Conservation (phyloP, 768 basidiomycete genomes). For the Collybiopsis confluens region DNA sequence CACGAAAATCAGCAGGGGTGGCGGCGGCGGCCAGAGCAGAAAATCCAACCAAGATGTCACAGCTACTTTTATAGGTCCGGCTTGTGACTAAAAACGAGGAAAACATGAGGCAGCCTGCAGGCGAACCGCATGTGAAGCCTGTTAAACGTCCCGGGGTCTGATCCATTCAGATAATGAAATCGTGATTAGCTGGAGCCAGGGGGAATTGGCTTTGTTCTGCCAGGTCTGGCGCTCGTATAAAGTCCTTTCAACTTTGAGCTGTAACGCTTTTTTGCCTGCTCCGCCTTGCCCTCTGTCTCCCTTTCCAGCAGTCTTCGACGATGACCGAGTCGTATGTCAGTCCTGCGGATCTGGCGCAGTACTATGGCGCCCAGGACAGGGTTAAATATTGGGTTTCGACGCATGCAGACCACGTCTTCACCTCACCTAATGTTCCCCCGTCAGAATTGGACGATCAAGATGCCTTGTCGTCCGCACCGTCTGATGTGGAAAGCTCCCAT, state of each 20-base stretch:
- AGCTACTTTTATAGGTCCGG: no score
- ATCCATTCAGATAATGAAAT: conserved; percentile 27
- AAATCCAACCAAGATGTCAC: no score
- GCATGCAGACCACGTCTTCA: conserved; percentile 36
- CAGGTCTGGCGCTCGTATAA: no score
- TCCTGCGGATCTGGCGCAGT: conserved; percentile 55
- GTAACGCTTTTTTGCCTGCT: conserved; percentile 17
- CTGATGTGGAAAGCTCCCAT: conserved; percentile 44
- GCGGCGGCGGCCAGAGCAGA: no score
- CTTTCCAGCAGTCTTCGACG: conserved; percentile 13
- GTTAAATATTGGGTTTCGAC: conserved; percentile 62
- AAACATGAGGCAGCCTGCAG: no score
- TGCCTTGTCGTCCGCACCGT: conserved; percentile 36
- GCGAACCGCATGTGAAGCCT: no score
- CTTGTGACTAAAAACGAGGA: no score
- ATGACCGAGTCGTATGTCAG: conserved; percentile 68
- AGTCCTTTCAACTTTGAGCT: conserved; percentile 23
- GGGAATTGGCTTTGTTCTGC: conserved; percentile 5
- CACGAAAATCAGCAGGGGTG: no score
- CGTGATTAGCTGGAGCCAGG: conserved; percentile 23
- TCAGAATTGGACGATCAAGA: conserved; percentile 36
- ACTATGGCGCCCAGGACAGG: conserved; percentile 54
- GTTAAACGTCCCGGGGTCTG: no score
- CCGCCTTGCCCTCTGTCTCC: conserved; percentile 20
- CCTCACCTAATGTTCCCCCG: conserved; percentile 59